These are phyloP conservation scores for Fusarium transvaalense DNA, from an alignment of 2,329 filamentous ascomycete species.

Conservation along the genomic window DNA sequence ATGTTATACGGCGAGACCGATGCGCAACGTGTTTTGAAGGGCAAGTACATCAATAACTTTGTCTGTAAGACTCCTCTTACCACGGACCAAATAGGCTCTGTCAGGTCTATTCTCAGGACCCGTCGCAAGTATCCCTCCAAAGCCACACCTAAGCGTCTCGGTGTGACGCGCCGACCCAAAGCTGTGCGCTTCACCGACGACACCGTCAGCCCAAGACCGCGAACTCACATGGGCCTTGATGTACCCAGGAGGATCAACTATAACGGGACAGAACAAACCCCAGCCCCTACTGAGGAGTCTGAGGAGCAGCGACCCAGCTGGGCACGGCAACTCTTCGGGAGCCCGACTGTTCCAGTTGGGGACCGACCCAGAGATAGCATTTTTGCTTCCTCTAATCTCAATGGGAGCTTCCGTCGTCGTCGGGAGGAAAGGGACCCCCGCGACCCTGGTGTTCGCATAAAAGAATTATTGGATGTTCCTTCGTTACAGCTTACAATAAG, in stretches of 20 bases:
- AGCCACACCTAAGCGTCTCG: slow-evolving; percentile 46
- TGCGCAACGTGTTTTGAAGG: slow-evolving; percentile 37
- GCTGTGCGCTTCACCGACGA: slow-evolving; percentile 50
- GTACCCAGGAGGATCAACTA: slow-evolving; percentile 34
- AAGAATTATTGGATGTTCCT: slow-evolving; percentile 46
- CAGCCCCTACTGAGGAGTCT: slow-evolving; percentile 10
- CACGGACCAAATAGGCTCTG: slow-evolving; percentile 31
- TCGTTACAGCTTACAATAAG: slow-evolving; percentile 48
- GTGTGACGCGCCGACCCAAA: slow-evolving; percentile 45
- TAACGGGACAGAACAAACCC: slow-evolving; percentile 10
- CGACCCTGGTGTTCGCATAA: slow-evolving; percentile 41
- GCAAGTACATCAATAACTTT: slow-evolving; percentile 41
- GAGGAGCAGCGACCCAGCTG: slow-evolving; percentile 33
- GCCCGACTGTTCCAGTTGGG: slow-evolving; percentile 6
- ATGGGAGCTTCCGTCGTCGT: slow-evolving; percentile 10
- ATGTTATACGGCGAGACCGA: slow-evolving; percentile 41
- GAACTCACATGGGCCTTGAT: slow-evolving; percentile 47
- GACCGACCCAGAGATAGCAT: slow-evolving; percentile 11
- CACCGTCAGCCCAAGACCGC: slow-evolving; percentile 45
- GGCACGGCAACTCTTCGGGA: slow-evolving; percentile 24
- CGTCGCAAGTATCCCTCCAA: slow-evolving; percentile 37
- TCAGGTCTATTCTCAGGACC: slow-evolving; percentile 50
- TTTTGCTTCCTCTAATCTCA: neutral
- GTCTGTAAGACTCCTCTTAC: slow-evolving; percentile 37
- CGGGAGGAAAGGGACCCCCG: slow-evolving; percentile 21